Conservation (phyloP, 495 filamentous ascomycete genomes). For the Xylona heveae region DNA sequence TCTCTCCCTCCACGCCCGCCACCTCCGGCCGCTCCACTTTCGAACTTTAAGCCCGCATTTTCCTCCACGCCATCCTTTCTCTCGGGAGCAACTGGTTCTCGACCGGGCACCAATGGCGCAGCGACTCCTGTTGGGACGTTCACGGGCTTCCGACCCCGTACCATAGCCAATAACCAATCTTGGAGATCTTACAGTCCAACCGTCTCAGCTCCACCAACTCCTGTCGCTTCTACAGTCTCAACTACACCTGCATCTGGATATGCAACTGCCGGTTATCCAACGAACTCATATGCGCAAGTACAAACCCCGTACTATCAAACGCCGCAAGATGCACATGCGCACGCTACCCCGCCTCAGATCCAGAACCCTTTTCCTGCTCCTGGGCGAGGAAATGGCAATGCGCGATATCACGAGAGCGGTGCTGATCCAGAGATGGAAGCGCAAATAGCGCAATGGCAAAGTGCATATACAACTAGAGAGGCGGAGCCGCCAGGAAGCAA, state of each 20-base stretch:
- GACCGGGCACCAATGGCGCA: slow-evolving; percentile 14
- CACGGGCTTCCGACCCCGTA: slow-evolving; percentile 39
- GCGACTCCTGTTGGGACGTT: slow-evolving; percentile 21
- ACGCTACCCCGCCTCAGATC: slow-evolving; percentile 46
- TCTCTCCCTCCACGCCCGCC: slow-evolving; percentile 75
- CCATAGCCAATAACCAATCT: slow-evolving; percentile 25
- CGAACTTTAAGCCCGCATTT: slow-evolving; percentile 39
- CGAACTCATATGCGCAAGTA: slow-evolving; percentile 15
- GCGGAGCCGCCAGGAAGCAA: slow-evolving; percentile 16
- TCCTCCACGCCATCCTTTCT: slow-evolving; percentile 19
- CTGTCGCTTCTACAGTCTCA: slow-evolving; percentile 8
- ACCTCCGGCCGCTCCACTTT: slow-evolving; percentile 30
- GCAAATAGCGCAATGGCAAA: slow-evolving; percentile 92
- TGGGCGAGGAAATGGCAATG: slow-evolving; percentile 11
- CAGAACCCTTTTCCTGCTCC: slow-evolving; percentile 69
- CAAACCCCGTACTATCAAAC: slow-evolving; percentile 22
- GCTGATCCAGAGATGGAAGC: slow-evolving; percentile 75
- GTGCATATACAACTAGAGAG: slow-evolving; percentile 53
- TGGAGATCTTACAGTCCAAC: slow-evolving; percentile 21
- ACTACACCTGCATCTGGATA: slow-evolving; percentile 4
- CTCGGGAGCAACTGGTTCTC: slow-evolving; percentile 18
- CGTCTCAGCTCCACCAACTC: slow-evolving; percentile 21
- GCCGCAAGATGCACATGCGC: slow-evolving; percentile 21
- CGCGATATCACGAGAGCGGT: slow-evolving; percentile 13
- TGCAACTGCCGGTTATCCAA: slow-evolving; percentile 17